Evolutionary conservation across 345 rosid species (phyloP).

Genomic region (Eucalyptus leucophloia): DNA sequence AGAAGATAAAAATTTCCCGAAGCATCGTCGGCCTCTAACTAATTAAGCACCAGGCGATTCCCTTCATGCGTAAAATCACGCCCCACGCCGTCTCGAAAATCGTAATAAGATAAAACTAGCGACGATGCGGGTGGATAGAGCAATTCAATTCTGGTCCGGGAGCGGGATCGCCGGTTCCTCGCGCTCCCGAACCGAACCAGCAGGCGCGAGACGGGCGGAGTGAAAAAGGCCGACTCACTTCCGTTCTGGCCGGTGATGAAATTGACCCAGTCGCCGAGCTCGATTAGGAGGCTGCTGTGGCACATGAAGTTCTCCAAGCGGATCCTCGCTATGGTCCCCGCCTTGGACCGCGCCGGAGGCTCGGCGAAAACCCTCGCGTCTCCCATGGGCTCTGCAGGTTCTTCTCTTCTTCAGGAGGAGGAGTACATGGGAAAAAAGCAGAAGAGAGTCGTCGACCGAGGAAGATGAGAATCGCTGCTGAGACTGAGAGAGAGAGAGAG

Average conservation of each 20-base stretch:
- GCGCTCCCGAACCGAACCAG: not conserved
- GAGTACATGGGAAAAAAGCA: not conserved
- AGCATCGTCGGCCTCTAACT: not conserved
- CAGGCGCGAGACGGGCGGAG: not conserved
- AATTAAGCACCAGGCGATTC: not conserved
- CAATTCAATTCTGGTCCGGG: not conserved
- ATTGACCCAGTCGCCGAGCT: conserved; percentile 81
- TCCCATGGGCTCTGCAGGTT: conserved; percentile 24
- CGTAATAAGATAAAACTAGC: not conserved
- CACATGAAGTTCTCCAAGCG: conserved; percentile 92
- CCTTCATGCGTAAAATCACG: not conserved
- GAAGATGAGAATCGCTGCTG: not conserved
- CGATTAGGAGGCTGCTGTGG: conserved; percentile 69
- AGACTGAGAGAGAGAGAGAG: not conserved
- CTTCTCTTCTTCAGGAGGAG: not conserved
- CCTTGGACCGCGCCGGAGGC: conserved; percentile 27
- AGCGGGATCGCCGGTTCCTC: not conserved
- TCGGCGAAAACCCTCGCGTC: conserved; percentile 17
- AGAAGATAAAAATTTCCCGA: not conserved
- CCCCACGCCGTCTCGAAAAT: not conserved
- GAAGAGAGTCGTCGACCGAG: not conserved
- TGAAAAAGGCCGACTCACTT: conserved; percentile 27
- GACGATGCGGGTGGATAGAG: not conserved
- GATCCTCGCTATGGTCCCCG: conserved; percentile 60
- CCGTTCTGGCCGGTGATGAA: conserved; percentile 97